Conservation (phyloP, 1,284 basidiomycete genomes). For the Mycena citricolor region DNA sequence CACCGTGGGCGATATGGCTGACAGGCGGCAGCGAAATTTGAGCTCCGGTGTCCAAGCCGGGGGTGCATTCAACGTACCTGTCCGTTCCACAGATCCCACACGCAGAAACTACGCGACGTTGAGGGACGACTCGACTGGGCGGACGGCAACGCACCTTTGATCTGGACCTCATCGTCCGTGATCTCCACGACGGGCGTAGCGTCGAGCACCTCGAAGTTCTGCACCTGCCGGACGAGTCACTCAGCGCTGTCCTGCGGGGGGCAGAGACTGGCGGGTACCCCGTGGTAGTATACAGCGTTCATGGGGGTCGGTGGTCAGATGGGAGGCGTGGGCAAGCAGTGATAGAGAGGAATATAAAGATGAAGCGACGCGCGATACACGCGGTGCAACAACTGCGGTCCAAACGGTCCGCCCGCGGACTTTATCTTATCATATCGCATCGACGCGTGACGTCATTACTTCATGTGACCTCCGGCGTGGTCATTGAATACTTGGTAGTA, state of each 20-base stretch:
- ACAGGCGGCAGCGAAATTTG: neutral
- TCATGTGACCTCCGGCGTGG: too few species aligned
- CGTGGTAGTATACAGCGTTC: conserved; percentile 9
- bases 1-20: conserved; percentile 68
- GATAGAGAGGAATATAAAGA: too few species aligned
- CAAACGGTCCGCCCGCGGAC: too few species aligned
- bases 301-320: neutral
- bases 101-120: conserved; percentile 34
- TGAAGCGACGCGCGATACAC: too few species aligned
- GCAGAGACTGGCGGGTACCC: too few species aligned
- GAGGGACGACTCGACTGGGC: neutral
- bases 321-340: too few species aligned
- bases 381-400: too few species aligned
- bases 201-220: conserved; percentile 60
- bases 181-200: conserved; percentile 59
- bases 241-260: too few species aligned
- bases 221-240: conserved; percentile 44
- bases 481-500: too few species aligned
- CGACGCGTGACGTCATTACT: too few species aligned
- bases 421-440: too few species aligned
- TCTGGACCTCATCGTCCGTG: conserved; percentile 63
- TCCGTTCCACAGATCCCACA: conserved; percentile 54
- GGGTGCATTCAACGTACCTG: conserved; percentile 9
- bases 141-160: conserved; percentile 50
- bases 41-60: neutral